Conservation (phyloP, 2,329 filamentous ascomycete genomes). For the Aureobasidium melanogenum region DNA sequence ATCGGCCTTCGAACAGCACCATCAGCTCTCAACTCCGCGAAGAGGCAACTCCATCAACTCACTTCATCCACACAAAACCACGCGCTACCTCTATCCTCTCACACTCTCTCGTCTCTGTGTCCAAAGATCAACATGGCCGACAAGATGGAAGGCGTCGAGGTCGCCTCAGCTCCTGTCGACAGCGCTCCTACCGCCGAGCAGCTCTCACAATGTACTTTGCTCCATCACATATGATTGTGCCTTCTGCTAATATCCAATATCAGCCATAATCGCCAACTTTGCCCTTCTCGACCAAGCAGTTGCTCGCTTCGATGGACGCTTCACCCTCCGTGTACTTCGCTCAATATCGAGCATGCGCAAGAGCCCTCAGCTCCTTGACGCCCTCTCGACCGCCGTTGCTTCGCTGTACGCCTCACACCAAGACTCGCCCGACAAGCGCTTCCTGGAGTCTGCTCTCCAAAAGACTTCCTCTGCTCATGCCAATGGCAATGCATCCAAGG, state of each 20-base stretch:
- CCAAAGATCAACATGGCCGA: constrained; percentile 34
- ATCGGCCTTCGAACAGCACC: neutral
- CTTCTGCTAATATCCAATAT: constrained; percentile 9
- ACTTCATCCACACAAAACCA: neutral
- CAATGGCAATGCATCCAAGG: constrained; percentile 15
- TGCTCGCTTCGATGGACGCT: constrained; percentile 85
- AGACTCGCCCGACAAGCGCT: constrained; percentile 12
- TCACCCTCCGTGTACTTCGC: constrained; percentile 84
- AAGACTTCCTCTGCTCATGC: constrained; percentile 7
- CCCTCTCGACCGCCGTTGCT: constrained; percentile 20
- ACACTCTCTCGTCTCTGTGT: constrained; percentile 5
- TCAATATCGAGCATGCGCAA: constrained; percentile 96
- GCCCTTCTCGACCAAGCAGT: constrained; percentile 85
- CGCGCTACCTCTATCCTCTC: constrained; percentile 1
- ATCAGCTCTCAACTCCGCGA: neutral
- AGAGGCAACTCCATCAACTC: constrained; percentile 15
- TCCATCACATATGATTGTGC: neutral
- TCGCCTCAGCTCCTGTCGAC: constrained; percentile 14
- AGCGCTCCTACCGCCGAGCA: constrained; percentile 12
- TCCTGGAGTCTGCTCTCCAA: constrained; percentile 13
- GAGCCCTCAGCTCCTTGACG: constrained; percentile 40
- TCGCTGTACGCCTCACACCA: constrained; percentile 12
- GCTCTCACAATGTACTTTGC: constrained; percentile 12
- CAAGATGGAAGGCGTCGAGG: constrained; percentile 41
- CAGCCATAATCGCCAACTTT: constrained; percentile 95